Evolutionary conservation across 176 grass and related monocot species (phyloP), one percentile per base, ranked within the genome.

Genomic region (Oryza longistaminata): DNA sequence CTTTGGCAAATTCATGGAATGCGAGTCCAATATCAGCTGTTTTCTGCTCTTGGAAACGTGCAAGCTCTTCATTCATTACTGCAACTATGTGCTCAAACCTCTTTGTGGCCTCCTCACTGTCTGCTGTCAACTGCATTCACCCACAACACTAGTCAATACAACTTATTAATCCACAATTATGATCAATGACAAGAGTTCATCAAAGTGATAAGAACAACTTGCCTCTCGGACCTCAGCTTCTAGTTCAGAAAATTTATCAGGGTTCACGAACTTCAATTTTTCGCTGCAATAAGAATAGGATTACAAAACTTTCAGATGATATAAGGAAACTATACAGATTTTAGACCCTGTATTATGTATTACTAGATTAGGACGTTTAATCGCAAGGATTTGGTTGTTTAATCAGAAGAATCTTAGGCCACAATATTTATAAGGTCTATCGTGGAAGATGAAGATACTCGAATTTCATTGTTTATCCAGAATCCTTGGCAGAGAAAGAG

Each of bases 1-100:
- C 97, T 64, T 96, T 99, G 0, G 97, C 97, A 79, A 99, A 99
- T 88, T 92, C 93, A 84, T 96, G 97, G 81, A 99, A 99, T 14
- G 93, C 97, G 0, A 99, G 79, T 49, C 97, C 97, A 64, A 94
- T 89, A 49, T 99, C 97, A 68, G 91, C 90, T n/a, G 97, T 99
- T 80, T 96, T 99, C 84, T 99, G 93, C 75, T 99, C 97, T 77
- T 99, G 97, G 85, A 99, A 99, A 42, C 93, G 91, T 16, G 82
- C 84, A 58, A 99, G 88, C 74, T 99, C 97, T 84, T 99, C 88
- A 50, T 94, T 96, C 97, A 99, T 99, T 79, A 92, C 48, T 44
- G 78, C 89, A 78, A 96, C 92, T 82, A 99, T 99, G 67, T 81
- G 68, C 48, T 99, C 90, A 29, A 90, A 99, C 85, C 88, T 88